Base-by-base conservation (phyloP, 2,329 filamentous ascomycete genomes). In the Trichoderma arundinaceum region DNA sequence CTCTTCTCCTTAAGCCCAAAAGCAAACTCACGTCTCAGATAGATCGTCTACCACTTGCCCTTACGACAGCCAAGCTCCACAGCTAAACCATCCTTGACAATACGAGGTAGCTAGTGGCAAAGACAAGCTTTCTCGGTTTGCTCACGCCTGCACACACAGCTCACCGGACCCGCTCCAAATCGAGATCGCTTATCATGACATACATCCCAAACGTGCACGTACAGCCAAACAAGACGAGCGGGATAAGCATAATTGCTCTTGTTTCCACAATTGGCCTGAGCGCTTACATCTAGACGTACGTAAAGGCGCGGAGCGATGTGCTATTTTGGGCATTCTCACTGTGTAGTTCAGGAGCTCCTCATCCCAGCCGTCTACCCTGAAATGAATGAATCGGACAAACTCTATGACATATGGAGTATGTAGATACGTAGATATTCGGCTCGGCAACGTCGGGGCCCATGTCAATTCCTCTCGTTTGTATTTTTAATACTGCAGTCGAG, bases 31-130 rank as follows among this genome's bases (percentile, higher is more conserved):
- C 7, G n/a, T 61, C 35, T 52, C 35, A 4, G 39, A 44, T 2
- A 62, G n/a, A 43, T 44, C n/a, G 44, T 52, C 38, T 33, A 32
- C 10, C 10, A 35, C 22, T 41, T 51, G 19, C 15, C 35, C 9
- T 17, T 41, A 62, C 39, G 48, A 35, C 58, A 52, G 48, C 38
- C 38, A 33, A 52, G 22, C n/a, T 35, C 46, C 38, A 41, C 19
- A 33, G 22, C 38, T n/a, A 15, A 19, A 15, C 15, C 22, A 7
- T 51, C 38, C 35, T 10, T 43, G 22, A 35, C 15, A 41, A 62
- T 44, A 62, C 49, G 60, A 63, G 39, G 33, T 39, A 17, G 22
- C 43, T 5, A 49, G 49, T 63, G 60, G 60, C 60, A 63, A 63
- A 63, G 46, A 38, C 39, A 54, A 53, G 60, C 49, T 41, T 46